Percentiles rank a stretch among this genome's conserved stretches.
phyloP scores from a whole-genome alignment of 768 basidiomycete species.

The Imleria badia region DNA sequence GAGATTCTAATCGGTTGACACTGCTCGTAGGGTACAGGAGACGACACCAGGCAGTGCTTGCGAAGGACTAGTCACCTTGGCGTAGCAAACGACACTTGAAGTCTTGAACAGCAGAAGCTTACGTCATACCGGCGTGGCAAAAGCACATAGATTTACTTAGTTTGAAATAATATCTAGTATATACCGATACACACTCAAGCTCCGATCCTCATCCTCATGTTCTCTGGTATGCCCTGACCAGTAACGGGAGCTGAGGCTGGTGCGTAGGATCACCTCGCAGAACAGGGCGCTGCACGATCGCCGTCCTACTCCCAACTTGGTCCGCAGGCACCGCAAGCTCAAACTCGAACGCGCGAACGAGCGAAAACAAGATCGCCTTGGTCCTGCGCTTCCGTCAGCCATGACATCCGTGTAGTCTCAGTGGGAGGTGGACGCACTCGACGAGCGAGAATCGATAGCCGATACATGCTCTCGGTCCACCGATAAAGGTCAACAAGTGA shows the following conservation, averaged over 20 bases:
- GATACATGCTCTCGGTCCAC: slow-evolving; percentile 65
- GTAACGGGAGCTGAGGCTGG: slow-evolving; percentile 45
- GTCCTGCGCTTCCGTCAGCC: slow-evolving; percentile 21
- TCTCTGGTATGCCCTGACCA: slow-evolving; percentile 11
- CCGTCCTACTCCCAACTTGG: slow-evolving; percentile 33
- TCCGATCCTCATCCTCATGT: background rate
- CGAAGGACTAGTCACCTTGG: too few relatives aligned
- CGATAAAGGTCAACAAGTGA: slow-evolving; percentile 59
- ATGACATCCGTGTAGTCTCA: too few relatives aligned
- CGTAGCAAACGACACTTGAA: too few relatives aligned
- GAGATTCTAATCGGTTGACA: too few relatives aligned
- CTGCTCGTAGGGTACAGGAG: too few relatives aligned
- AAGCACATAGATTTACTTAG: too few relatives aligned
- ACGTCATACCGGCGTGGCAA: too few relatives aligned
- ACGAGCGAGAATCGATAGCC: slow-evolving; percentile 64
- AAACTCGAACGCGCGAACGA: slow-evolving; percentile 52
- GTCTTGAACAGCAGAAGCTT: too few relatives aligned
- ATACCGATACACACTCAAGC: background rate
- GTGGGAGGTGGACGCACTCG: slow-evolving; percentile 39
- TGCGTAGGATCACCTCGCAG: slow-evolving; percentile 39
- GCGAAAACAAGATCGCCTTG: slow-evolving; percentile 47
- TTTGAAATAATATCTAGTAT: too few relatives aligned
- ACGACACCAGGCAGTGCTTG: too few relatives aligned
- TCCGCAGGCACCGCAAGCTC: slow-evolving; percentile 49
- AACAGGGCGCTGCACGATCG: slow-evolving; percentile 45